Percentiles rank a stretch among this genome's conserved stretches.
These are phyloP conservation scores for Tetrahymena thermophila DNA, from an alignment of 73 alveolate species.

Conservation along the genomic window DNA sequence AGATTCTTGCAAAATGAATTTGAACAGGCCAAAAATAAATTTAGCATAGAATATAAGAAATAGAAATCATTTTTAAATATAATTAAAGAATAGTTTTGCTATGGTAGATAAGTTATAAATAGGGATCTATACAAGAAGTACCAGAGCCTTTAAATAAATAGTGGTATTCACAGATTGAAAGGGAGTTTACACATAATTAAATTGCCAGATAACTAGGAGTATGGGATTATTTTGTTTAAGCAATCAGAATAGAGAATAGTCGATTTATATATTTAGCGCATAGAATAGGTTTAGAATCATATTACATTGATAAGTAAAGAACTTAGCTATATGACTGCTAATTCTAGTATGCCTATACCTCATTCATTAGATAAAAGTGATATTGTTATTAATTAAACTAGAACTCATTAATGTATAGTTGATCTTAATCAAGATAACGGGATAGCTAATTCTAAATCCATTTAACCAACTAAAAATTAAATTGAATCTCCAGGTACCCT, in stretches of 20 bases:
- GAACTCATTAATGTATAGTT: not conserved
- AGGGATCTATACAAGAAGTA: not conserved
- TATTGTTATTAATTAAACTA: not conserved
- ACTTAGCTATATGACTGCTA: not conserved
- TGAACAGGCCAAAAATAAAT: not conserved
- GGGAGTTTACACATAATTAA: not conserved
- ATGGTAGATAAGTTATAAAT: not conserved
- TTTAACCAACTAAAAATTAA: not conserved
- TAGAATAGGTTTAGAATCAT: not conserved
- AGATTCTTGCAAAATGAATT: not conserved
- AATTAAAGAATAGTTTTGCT: not conserved
- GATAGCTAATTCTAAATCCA: not conserved
- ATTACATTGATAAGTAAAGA: not conserved
- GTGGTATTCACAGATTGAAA: not conserved
- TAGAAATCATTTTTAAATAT: not conserved
- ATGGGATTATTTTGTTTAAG: not conserved
- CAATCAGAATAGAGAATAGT: not conserved
- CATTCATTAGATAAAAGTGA: not conserved
- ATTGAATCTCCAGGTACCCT: not conserved
- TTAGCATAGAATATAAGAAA: not conserved
- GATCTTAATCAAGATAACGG: not conserved
- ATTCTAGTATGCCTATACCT: not conserved
- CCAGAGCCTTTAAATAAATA: not conserved
- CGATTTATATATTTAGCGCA: not conserved
- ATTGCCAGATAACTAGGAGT: not conserved